These are phyloP conservation scores for Coemansia sp. DNA, from an alignment of 192 early-diverging fungal species.

Conservation along the genomic window DNA sequence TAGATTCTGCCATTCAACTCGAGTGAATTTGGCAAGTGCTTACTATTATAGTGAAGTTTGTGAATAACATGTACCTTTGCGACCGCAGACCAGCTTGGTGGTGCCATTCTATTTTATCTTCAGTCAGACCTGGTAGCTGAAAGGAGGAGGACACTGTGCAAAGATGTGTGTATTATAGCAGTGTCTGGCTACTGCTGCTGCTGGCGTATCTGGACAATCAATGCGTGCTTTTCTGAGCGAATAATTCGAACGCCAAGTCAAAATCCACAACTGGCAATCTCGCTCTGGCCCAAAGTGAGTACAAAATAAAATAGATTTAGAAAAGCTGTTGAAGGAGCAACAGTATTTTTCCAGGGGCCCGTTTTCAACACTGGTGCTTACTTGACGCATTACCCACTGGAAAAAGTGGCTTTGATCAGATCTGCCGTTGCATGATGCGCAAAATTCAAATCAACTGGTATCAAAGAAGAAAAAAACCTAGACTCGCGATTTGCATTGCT, in stretches of 20 bases:
- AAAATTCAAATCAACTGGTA: too few relatives aligned
- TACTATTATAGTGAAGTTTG: not conserved
- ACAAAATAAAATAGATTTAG: not conserved
- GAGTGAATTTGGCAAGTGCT: not conserved
- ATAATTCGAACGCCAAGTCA: not conserved
- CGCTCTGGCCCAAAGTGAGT: not conserved
- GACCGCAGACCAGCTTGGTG: slow-evolving; percentile 36
- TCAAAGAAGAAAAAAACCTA: too few relatives aligned
- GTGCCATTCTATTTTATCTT: not conserved
- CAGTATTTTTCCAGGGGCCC: not conserved
- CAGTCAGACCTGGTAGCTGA: too few relatives aligned
- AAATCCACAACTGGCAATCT: not conserved
- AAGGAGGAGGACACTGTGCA: too few relatives aligned
- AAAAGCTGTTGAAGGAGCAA: too few relatives aligned
- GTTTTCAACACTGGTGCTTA: not conserved
- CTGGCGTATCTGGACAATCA: not conserved
- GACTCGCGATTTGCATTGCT: too few relatives aligned
- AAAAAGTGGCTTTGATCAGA: not conserved
- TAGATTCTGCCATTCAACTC: not conserved
- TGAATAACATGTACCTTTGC: slow-evolving; percentile 31
- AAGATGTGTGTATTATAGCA: not conserved
- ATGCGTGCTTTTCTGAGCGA: not conserved
- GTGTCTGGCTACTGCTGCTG: not conserved
- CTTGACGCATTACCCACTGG: too few relatives aligned
- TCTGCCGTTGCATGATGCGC: too few relatives aligned